phyloP scores from a whole-genome alignment of 345 rosid species.

The Barbarea vulgaris region DNA sequence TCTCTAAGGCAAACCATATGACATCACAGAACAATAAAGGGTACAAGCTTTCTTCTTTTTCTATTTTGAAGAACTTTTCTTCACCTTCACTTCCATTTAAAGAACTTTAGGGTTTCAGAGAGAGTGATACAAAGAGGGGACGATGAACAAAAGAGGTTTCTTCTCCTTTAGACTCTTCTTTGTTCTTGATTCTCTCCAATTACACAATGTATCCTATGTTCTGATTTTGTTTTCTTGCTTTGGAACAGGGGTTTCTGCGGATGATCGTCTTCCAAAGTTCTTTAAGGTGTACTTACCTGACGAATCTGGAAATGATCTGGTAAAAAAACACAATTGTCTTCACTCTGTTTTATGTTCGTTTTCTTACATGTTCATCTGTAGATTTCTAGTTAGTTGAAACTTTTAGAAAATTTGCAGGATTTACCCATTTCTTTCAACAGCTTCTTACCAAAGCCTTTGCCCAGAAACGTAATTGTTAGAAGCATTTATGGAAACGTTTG shows the following conservation, averaged over 20 bases:
- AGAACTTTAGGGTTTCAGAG: background rate
- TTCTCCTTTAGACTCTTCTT: constrained; percentile 6
- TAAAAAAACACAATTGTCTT: constrained; percentile 5
- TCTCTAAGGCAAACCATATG: background rate
- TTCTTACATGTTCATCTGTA: constrained; percentile 1
- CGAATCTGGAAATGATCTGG: constrained; percentile 33
- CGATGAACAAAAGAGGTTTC: constrained; percentile 30
- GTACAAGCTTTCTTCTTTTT: background rate
- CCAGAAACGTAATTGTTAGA: constrained; percentile 22
- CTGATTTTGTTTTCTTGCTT: background rate
- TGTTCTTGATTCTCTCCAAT: constrained; percentile 17
- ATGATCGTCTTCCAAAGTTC: constrained; percentile 33
- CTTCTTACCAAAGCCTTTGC: background rate
- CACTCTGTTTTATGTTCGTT: background rate
- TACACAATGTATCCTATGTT: background rate
- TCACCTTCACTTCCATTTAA: constrained; percentile 4
- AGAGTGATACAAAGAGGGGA: background rate
- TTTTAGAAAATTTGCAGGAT: constrained; percentile 10
- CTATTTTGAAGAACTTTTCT: background rate
- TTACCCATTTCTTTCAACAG: constrained; percentile 27
- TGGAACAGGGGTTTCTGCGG: background rate
- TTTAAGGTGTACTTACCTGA: constrained; percentile 35
- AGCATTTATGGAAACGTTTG: constrained; percentile 25
- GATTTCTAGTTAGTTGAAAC: constrained; percentile 5
- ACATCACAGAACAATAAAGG: background rate